These are phyloP conservation scores for Fusarium verrucosum DNA, from an alignment of 2,329 filamentous ascomycete genomes.

Conservation along the genomic window DNA sequence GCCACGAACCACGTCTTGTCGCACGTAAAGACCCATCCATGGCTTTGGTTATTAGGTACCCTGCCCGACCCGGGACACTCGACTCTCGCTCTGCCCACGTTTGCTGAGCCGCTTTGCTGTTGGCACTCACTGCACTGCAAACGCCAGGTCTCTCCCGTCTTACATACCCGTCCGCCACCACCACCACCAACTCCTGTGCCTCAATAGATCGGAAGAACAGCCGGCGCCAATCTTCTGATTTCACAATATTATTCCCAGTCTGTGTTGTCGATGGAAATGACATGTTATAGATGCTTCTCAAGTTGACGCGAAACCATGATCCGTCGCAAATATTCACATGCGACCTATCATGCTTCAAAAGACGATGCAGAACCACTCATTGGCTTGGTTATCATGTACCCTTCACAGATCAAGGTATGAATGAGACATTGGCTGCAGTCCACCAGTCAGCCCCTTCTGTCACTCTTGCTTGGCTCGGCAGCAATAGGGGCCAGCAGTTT, in stretches of 20 bases:
- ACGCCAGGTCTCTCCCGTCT: slow-evolving; percentile 29
- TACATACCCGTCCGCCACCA: slow-evolving; percentile 32
- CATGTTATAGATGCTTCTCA: slow-evolving; percentile 12
- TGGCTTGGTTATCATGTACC: neutral
- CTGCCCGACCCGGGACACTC: neutral
- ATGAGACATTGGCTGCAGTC: neutral
- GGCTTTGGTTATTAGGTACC: slow-evolving; percentile 8
- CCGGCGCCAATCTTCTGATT: slow-evolving; percentile 5
- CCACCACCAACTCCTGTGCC: no score
- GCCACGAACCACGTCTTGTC: slow-evolving; percentile 35
- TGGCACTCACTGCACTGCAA: no score
- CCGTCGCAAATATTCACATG: slow-evolving; percentile 1
- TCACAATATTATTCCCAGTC: neutral
- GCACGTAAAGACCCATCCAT: slow-evolving; percentile 21
- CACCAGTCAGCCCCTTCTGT: slow-evolving; percentile 2
- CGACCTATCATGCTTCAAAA: slow-evolving; percentile 24
- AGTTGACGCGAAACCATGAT: slow-evolving; percentile 23
- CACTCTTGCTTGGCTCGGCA: slow-evolving; percentile 4
- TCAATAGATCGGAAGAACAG: slow-evolving; percentile 9
- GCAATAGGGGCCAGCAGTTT: slow-evolving; percentile 23
- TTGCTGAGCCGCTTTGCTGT: neutral
- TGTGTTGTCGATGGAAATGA: slow-evolving; percentile 5
- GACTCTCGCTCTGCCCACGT: slow-evolving; percentile 7
- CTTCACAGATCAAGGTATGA: neutral
- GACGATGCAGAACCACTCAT: slow-evolving; percentile 8